Evolutionary conservation across 2,329 filamentous ascomycete genomes (phyloP).

Genomic region (Alternaria novae-zelandiae): DNA sequence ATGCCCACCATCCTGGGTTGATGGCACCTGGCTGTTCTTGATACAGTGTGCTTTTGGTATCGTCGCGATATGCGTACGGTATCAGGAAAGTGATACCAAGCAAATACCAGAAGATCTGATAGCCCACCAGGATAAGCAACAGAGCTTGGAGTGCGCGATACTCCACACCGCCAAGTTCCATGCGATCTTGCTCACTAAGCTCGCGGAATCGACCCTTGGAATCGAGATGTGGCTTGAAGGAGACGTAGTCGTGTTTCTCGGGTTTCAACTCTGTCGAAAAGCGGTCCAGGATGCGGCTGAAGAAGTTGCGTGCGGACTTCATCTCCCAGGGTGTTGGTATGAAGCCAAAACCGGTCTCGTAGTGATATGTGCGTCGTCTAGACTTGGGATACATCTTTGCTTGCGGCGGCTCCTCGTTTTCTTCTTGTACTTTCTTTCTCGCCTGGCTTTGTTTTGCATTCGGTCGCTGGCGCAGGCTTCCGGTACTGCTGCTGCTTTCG

Average conservation of each 20-base stretch:
- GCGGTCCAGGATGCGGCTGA: constrained; percentile 25
- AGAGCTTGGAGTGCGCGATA: constrained; percentile 59
- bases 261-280: constrained; percentile 29
- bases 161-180: constrained; percentile 59
- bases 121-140: constrained; percentile 54
- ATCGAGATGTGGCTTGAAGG: constrained; percentile 41
- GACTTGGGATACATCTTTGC: constrained; percentile 16
- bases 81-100: constrained; percentile 58
- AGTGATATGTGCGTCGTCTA: constrained; percentile 29
- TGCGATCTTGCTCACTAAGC: constrained; percentile 52
- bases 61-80: constrained; percentile 51
- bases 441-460: neutral
- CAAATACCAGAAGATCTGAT: constrained; percentile 40
- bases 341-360: constrained; percentile 35
- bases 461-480: constrained; percentile 9
- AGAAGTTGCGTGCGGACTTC: constrained; percentile 27
- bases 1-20: constrained; percentile 41
- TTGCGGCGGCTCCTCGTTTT: constrained; percentile 3
- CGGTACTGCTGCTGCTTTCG: constrained; percentile 9
- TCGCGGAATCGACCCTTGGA: constrained; percentile 39
- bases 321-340: constrained; percentile 43
- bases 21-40: constrained; percentile 46
- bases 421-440: neutral
- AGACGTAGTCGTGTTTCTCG: constrained; percentile 38
- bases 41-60: constrained; percentile 50